A percentile compares a stretch with the other conserved stretches of the same genome.
Conservation (phyloP, 352 stramenopile species). For the Phytophthora rubi region DNA sequence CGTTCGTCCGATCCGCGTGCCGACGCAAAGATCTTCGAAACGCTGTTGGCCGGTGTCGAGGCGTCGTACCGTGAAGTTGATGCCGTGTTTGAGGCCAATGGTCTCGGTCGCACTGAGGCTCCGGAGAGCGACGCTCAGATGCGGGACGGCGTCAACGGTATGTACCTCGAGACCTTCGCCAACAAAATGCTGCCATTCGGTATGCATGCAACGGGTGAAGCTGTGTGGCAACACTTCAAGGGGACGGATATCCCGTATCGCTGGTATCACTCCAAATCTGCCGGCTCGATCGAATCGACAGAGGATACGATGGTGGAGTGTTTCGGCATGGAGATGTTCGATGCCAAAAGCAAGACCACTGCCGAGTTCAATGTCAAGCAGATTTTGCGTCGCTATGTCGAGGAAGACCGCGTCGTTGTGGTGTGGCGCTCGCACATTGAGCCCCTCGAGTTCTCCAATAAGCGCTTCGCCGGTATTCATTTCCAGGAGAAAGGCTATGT, state of each 20-base stretch:
- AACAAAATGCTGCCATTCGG: conserved; percentile 52
- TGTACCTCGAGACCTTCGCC: conserved; percentile 43
- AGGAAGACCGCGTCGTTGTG: conserved; percentile 61
- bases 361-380: conserved; percentile 45
- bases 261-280: conserved; percentile 37
- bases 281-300: conserved; percentile 33
- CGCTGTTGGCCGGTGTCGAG: conserved; percentile 35
- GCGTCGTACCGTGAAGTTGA: conserved; percentile 39
- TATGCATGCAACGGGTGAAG: conserved; percentile 39
- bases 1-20: conserved; percentile 17
- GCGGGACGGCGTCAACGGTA: conserved; percentile 32
- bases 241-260: conserved; percentile 38
- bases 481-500: conserved; percentile 47
- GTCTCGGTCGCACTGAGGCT: conserved; percentile 34
- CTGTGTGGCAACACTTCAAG: conserved; percentile 51
- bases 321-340: conserved; percentile 42
- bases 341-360: conserved; percentile 38
- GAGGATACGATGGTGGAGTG: conserved; percentile 45
- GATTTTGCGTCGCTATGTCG: conserved; percentile 37
- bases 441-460: conserved; percentile 55
- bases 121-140: conserved; percentile 38
- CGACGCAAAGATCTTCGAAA: conserved; percentile 38
- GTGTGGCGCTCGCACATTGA: conserved; percentile 62
- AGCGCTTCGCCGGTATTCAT: conserved; percentile 43
- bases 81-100: conserved; percentile 40